Percentiles rank a stretch among this genome's conserved stretches.
Conservation (phyloP, 345 rosid genomes). For the Balakata baccata region DNA sequence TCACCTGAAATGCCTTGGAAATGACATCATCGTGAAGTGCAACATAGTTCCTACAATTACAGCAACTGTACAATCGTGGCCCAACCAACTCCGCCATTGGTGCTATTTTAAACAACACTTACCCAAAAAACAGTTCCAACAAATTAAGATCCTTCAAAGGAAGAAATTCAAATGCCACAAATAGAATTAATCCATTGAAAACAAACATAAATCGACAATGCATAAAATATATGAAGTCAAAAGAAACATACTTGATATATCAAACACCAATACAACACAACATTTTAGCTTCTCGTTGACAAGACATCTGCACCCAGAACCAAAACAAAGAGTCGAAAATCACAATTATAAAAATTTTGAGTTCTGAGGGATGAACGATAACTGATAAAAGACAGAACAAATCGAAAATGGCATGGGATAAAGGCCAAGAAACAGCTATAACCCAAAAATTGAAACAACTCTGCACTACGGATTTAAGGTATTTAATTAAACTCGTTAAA, state of each 20-base stretch:
- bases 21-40: constrained; percentile 59
- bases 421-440: constrained; percentile 5
- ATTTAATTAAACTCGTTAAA: not conserved
- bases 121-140: constrained; percentile 4
- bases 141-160: constrained; percentile 14
- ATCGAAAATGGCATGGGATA: constrained; percentile 6
- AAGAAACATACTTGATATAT: constrained; percentile 10
- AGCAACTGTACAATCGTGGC: constrained; percentile 56
- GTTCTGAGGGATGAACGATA: not conserved
- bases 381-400: not conserved
- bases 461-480: not conserved
- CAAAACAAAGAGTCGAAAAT: not conserved
- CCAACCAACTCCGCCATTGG: constrained; percentile 34
- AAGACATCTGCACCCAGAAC: constrained; percentile 10
- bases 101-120: constrained; percentile 5
- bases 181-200: constrained; percentile 5
- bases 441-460: constrained; percentile 1
- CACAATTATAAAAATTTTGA: not conserved
- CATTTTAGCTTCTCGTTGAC: not conserved
- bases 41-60: constrained; percentile 55
- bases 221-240: not conserved
- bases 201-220: not conserved
- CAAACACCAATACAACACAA: not conserved
- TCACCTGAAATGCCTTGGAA: constrained; percentile 56
- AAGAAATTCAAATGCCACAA: not conserved